phyloP scores from a whole-genome alignment of 2,329 filamentous ascomycete species.

The Penicillium sp. region DNA sequence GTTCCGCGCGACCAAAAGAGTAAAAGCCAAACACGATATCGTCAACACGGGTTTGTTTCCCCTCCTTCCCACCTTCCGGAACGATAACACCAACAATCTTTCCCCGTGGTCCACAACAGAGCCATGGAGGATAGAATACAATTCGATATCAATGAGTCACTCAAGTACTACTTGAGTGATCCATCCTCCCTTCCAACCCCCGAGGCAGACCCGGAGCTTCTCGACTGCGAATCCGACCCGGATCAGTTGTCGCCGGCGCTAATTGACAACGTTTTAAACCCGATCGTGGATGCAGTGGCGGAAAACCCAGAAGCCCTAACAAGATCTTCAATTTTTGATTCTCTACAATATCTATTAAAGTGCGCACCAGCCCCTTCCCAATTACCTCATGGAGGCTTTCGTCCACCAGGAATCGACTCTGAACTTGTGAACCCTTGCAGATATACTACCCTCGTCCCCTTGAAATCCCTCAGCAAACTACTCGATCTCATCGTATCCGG shows the following conservation, averaged over 20 bases:
- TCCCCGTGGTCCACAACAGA: conserved; percentile 30
- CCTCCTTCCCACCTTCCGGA: conserved; percentile 6
- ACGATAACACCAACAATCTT: conserved; percentile 17
- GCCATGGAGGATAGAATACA: conserved; percentile 67
- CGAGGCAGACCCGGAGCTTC: conserved; percentile 78
- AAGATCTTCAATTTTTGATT: conserved; percentile 79
- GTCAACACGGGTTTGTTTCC: conserved; percentile 3
- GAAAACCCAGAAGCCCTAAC: conserved; percentile 88
- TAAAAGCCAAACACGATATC: conserved; percentile 29
- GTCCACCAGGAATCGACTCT: conserved; percentile 56
- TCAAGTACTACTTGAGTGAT: conserved; percentile 96
- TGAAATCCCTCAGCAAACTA: conserved; percentile 84
- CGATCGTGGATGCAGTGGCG: conserved; percentile 87
- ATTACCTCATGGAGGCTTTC: conserved; percentile 28
- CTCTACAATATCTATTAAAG: conserved; percentile 94
- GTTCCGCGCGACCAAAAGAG: conserved; percentile 17
- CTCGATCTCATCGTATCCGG: conserved; percentile 88
- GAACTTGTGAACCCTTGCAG: conserved; percentile 68
- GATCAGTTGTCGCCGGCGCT: conserved; percentile 75
- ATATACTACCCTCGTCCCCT: conserved; percentile 75
- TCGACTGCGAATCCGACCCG: conserved; percentile 91
- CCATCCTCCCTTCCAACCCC: conserved; percentile 78
- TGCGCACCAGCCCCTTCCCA: conserved; percentile 64
- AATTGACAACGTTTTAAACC: conserved; percentile 83
- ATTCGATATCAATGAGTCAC: conserved; percentile 95